Base-by-base conservation (phyloP, 1,284 basidiomycete genomes). In the Tilletia setariae region DNA sequence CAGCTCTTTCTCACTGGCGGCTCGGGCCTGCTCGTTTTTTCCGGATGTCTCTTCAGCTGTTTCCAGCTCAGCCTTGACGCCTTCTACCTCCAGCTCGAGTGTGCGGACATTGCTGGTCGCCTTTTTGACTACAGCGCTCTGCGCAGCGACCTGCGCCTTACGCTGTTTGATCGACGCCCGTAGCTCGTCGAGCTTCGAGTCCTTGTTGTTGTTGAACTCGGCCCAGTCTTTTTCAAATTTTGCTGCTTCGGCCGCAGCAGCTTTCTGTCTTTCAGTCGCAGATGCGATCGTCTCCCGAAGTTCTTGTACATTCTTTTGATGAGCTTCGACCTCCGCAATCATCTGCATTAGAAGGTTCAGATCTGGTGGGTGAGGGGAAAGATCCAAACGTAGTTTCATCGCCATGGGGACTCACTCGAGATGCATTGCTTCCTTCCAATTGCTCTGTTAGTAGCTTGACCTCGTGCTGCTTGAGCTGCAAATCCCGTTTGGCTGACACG, bases 191-290 rank as follows among this genome's bases (percentile, higher is more conserved):
- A 94, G 91, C 85, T 98, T 98, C 62, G 92, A 92, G 68, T 97
- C 95, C 83, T 97, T 96, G 86, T 99, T 94, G 83, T 93, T 90
- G 85, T 96, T 94, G 85, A 98, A 97, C 85, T 98, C 96, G 66
- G 89, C 89, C 93, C 98, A 98, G 82, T 99, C 96, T 79, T 90
- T 90, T 84, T 98, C 91, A 28, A 98, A 88, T 73, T 90, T 91
- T 84, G 89, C 89, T 80, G 89, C 88, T 72, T 98, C 94, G 0
- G 86, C 88, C 66, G 89, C 85, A 0, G 93, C 92, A 1, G 85
- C 86, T 74, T 88, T 88, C 81, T 95, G 91, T 78, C 91, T 91
- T 68, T 89, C 86, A 80, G 90, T 89, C 7, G 92, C 90, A 0
- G 84, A 84, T 67, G 88, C 84, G 40, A 93, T 86, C 0, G 89